A percentile compares a stretch with the other conserved stretches of the same genome.
Conservation (phyloP, 495 filamentous ascomycete genomes). For the Lentithecium fluviatile region DNA sequence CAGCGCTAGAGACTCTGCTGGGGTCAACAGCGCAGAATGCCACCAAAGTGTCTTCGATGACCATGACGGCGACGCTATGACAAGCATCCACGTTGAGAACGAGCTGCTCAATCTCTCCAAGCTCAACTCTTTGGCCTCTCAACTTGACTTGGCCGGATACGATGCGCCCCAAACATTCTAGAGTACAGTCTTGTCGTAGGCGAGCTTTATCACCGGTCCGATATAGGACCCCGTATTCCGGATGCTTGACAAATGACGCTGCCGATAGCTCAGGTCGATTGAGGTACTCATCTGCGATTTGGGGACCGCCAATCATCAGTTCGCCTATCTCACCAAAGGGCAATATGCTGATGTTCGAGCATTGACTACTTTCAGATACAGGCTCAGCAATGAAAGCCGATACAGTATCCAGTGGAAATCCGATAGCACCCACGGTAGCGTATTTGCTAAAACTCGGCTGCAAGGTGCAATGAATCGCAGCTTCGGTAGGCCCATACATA, state of each 20-base stretch:
- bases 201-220: conserved; percentile 82
- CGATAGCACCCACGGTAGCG: conserved; percentile 65
- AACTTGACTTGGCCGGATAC: conserved; percentile 77
- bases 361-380: conserved; percentile 1
- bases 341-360: conserved; percentile 47
- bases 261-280: conserved; percentile 76
- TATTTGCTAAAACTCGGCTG: conserved; percentile 48
- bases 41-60: conserved; percentile 61
- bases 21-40: conserved; percentile 61
- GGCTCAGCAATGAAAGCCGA: conserved; percentile 65
- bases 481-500: conserved; percentile 89
- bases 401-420: conserved; percentile 70
- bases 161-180: conserved; percentile 84
- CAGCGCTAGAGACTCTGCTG: conserved; percentile 35
- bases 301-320: conserved; percentile 74
- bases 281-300: conserved; percentile 79
- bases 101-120: conserved; percentile 78
- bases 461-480: conserved; percentile 73
- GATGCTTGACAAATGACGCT: conserved; percentile 62
- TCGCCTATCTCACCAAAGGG: conserved; percentile 72
- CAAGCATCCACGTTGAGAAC: conserved; percentile 55
- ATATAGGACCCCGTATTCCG: conserved; percentile 62
- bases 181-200: conserved; percentile 62
- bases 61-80: conserved; percentile 56
- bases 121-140: conserved; percentile 75